Conservation (phyloP, 331 rosid genomes). For the Cydonia oblonga region DNA sequence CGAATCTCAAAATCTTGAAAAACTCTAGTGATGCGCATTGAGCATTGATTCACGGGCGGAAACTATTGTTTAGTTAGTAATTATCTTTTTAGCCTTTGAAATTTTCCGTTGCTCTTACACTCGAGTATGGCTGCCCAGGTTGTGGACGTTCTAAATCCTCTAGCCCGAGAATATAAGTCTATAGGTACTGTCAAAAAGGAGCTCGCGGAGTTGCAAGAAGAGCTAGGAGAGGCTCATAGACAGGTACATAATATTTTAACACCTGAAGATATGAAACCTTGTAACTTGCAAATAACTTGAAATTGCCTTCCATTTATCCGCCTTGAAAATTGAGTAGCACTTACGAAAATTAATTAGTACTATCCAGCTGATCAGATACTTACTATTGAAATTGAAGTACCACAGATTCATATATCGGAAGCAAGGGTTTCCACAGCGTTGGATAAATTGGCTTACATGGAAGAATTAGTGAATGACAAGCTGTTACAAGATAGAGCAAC, state of each 20-base stretch:
- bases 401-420: slow-evolving; percentile 92
- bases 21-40: neutral
- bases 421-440: slow-evolving; percentile 86
- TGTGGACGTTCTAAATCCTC: slow-evolving; percentile 92
- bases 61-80: neutral
- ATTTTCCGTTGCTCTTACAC: neutral
- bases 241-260: slow-evolving; percentile 41
- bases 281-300: neutral
- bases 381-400: neutral
- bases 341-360: neutral
- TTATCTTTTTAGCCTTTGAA: neutral
- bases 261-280: neutral
- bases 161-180: slow-evolving; percentile 84
- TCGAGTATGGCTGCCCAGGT: slow-evolving; percentile 32
- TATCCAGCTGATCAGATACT: neutral
- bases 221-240: slow-evolving; percentile 68
- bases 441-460: slow-evolving; percentile 97
- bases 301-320: neutral
- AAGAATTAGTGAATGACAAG: slow-evolving; percentile 77
- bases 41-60: neutral
- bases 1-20: neutral
- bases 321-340: neutral
- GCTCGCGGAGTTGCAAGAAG: slow-evolving; percentile 78
- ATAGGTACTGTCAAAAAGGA: slow-evolving; percentile 90
- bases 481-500: slow-evolving; percentile 51